Evolutionary conservation across 371 early-diverging fungal species (phyloP), one percentile per base, ranked within the genome.

Genomic region (Basidiobolus meristosporus): DNA sequence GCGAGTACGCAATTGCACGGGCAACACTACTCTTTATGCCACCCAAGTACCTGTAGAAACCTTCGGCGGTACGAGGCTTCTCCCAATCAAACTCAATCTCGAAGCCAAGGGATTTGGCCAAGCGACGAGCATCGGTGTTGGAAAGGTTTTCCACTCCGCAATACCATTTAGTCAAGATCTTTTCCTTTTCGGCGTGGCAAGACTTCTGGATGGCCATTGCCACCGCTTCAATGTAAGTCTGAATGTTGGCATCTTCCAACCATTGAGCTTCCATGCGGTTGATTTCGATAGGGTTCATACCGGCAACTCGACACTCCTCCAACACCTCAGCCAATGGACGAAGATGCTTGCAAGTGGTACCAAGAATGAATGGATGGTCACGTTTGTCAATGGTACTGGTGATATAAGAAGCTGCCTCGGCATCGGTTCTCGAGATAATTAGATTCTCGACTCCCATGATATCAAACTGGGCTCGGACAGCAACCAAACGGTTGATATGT

Each of bases 401-500:
- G 61, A 97, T 72, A 43, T 95, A 65, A 23, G 90, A 89, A 31
- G 98, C 95, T 11, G 98, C 98, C 60, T 97, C 98, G 41, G 98
- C 87, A 52, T 97, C 98, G 16, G 98, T 88, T 51, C 98, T 84
- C 18, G 90, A 79, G 37, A 97, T 88, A 31, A 97, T 65, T 33
- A 95, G 43, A 53, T 82, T 93, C n/a, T n/a, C n/a, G n/a, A n/a
- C n/a, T n/a, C n/a, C n/a, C n/a, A n/a, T n/a, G n/a, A n/a, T n/a
- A n/a, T 54, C 93, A 92, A 40, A 85, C 85, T 30, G 89, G 91
- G 88, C 80, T 55, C 98, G 86, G 55, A 84, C 75, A 47, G 95
- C 95, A 19, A 92, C 80, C 40, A 97, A 64, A 39, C 98, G 84
- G 70, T 87, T 90, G 64, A 95, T 92, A 66, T 97, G 98, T 56